A percentile compares a stretch with the other conserved stretches of the same genome.
Conservation (phyloP, 208 protist genomes). For the Acanthamoeba culbertsoni region DNA sequence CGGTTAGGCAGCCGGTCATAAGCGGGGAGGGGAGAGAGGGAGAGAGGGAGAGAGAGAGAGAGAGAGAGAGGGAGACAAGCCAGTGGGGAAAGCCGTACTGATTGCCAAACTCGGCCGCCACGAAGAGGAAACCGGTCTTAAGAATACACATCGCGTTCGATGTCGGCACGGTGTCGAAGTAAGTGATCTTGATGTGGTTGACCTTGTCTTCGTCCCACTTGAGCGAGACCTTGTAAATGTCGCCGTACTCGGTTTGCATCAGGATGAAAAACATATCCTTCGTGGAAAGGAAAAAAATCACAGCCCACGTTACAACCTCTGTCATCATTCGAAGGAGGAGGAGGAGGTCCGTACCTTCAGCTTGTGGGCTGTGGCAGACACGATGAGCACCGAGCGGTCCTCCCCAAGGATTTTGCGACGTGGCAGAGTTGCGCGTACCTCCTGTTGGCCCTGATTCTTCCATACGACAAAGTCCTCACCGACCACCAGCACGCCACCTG, state of each 20-base stretch:
- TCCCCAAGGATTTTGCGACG: constrained; percentile 83
- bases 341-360: too few species aligned
- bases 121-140: constrained; percentile 94
- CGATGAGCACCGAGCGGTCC: constrained; percentile 90
- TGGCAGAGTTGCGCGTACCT: constrained; percentile 65
- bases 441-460: constrained; percentile 84
- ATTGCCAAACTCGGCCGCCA: constrained; percentile 93
- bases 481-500: constrained; percentile 96
- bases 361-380: constrained; percentile 84
- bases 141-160: constrained; percentile 91
- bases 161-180: constrained; percentile 97
- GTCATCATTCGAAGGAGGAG: too few species aligned
- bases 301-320: too few species aligned
- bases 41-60: not conserved
- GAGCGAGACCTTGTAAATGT: constrained; percentile 95
- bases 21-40: not conserved
- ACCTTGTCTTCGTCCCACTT: constrained; percentile 85
- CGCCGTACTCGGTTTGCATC: constrained; percentile 96
- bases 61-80: not conserved
- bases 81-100: constrained; percentile 84
- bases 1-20: not conserved
- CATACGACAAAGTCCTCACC: constrained; percentile 93
- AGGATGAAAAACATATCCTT: constrained; percentile 93
- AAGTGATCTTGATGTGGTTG: constrained; percentile 86
- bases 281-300: not conserved